phyloP scores from a whole-genome alignment of 2,329 filamentous ascomycete genomes.

The Chrysoporthe puriensis region DNA sequence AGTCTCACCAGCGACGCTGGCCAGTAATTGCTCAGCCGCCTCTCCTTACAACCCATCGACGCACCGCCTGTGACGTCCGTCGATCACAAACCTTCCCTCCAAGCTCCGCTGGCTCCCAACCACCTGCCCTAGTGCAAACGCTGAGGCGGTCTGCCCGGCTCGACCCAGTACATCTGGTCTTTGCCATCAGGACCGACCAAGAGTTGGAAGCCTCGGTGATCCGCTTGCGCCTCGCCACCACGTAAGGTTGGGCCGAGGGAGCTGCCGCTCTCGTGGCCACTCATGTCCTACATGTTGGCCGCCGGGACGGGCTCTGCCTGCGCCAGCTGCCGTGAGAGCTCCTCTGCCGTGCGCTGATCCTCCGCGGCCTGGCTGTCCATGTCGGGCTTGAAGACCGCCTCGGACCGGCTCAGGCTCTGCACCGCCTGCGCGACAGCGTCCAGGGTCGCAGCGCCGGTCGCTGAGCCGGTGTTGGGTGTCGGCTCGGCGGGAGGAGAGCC shows the following conservation, averaged over 20 bases:
- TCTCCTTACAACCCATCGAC: too few relatives aligned
- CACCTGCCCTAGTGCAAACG: conserved; percentile 4
- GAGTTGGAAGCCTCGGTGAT: not conserved
- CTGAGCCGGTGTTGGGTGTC: conserved; percentile 30
- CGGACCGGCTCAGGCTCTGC: conserved; percentile 26
- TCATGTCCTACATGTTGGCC: conserved; percentile 39
- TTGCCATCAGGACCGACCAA: not conserved
- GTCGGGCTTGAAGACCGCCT: conserved; percentile 21
- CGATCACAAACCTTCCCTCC: too few relatives aligned
- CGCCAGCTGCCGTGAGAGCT: conserved; percentile 59
- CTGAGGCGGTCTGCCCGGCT: not conserved
- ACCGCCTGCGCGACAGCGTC: conserved; percentile 57
- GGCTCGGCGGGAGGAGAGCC: conserved; percentile 27
- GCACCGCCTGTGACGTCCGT: too few relatives aligned
- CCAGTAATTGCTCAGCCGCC: too few relatives aligned
- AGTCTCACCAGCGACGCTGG: too few relatives aligned
- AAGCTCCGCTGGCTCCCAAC: too few relatives aligned
- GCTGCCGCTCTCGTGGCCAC: not conserved
- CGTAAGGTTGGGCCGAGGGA: not conserved
- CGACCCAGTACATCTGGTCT: not conserved
- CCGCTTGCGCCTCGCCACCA: not conserved
- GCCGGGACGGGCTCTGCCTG: conserved; percentile 39
- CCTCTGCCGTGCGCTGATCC: conserved; percentile 53
- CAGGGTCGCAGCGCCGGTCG: conserved; percentile 44
- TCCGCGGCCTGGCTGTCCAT: conserved; percentile 41